Conservation (phyloP, 2,329 filamentous ascomycete species). For the Fusarium compactum region DNA sequence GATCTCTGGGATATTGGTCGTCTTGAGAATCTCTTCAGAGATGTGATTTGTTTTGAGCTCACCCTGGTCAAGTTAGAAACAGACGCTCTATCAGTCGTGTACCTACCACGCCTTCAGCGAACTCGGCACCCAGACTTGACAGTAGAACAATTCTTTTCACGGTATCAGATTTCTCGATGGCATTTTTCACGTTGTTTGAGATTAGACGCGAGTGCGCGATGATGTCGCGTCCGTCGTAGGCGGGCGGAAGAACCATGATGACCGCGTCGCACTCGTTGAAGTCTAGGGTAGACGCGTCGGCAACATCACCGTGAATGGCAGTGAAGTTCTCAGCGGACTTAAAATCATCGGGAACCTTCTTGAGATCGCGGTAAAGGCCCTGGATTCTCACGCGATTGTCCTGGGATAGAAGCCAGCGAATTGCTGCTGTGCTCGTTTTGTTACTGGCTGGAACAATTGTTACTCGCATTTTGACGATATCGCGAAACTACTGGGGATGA, state of each 20-base stretch:
- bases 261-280: slow-evolving; percentile 49
- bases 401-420: slow-evolving; percentile 46
- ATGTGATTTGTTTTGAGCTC: slow-evolving; percentile 54
- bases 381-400: slow-evolving; percentile 26
- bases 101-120: slow-evolving; percentile 49
- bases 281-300: slow-evolving; percentile 48
- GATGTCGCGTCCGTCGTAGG: slow-evolving; percentile 44
- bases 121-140: slow-evolving; percentile 51
- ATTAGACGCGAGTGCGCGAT: slow-evolving; percentile 31
- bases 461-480: neutral
- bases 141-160: slow-evolving; percentile 51
- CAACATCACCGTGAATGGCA: slow-evolving; percentile 48
- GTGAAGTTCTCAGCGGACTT: slow-evolving; percentile 39
- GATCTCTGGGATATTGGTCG: slow-evolving; percentile 38
- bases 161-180: slow-evolving; percentile 39
- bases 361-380: slow-evolving; percentile 49
- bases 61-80: slow-evolving; percentile 44
- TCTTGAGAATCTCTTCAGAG: slow-evolving; percentile 47
- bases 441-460: slow-evolving; percentile 29
- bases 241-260: slow-evolving; percentile 50
- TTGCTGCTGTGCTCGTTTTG: slow-evolving; percentile 48
- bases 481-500: no score
- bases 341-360: slow-evolving; percentile 42
- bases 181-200: slow-evolving; percentile 48
- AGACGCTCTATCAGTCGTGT: no score